Evolutionary conservation across 2,329 filamentous ascomycete species (phyloP).

Genomic region (Sporothrix pallida): DNA sequence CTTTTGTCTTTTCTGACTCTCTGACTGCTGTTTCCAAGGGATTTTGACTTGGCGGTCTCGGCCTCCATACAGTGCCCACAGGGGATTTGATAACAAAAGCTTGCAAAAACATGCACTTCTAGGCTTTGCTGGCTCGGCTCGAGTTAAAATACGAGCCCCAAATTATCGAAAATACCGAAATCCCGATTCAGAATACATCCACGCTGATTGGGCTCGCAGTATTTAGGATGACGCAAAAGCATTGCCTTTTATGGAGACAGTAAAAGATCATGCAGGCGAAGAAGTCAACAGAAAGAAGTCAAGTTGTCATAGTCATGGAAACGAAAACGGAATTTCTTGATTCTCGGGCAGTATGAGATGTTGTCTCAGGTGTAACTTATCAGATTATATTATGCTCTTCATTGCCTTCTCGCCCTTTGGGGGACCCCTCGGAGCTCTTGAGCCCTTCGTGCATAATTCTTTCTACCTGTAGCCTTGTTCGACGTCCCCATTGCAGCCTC

Average conservation of each 20-base stretch:
- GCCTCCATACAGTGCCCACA: not conserved
- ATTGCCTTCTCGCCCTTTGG: too few relatives aligned
- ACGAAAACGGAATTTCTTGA: too few relatives aligned
- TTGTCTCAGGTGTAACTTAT: not conserved
- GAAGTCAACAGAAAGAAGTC: not conserved
- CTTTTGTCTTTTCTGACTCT: not conserved
- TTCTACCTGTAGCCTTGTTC: not conserved
- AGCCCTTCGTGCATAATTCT: not conserved
- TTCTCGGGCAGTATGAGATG: not conserved
- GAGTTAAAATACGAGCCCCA: not conserved
- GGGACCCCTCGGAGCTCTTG: not conserved
- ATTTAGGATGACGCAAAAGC: slow-evolving; percentile 1
- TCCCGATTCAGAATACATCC: slow-evolving; percentile 2
- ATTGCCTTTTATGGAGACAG: not conserved
- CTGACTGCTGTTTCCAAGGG: not conserved
- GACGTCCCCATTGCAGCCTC: not conserved
- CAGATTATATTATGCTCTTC: not conserved
- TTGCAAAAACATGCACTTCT: not conserved
- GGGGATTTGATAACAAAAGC: not conserved
- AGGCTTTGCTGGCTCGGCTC: not conserved
- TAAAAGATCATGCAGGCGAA: not conserved
- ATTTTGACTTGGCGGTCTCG: slow-evolving; percentile 13
- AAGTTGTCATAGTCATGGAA: not conserved
- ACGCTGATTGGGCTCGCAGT: slow-evolving; percentile 11
- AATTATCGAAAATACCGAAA: slow-evolving; percentile 5